phyloP scores from a whole-genome alignment of 129 eudicot species.

The Chrysanthemum makinoi region DNA sequence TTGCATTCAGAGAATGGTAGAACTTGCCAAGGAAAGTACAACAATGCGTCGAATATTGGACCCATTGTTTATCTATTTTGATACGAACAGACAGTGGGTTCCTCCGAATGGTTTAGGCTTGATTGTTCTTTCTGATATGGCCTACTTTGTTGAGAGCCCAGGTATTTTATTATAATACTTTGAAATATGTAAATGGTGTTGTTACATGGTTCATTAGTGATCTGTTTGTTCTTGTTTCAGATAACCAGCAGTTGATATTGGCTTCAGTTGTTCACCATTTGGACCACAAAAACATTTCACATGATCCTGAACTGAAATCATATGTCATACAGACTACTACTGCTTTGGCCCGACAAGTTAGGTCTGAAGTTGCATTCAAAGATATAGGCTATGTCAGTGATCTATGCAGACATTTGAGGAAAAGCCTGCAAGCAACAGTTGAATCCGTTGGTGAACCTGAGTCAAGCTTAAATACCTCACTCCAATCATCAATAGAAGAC shows the following conservation, averaged over 20 bases:
- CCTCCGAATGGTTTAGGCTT: conserved; percentile 65
- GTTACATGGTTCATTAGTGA: conserved; percentile 6
- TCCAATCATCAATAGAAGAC: conserved; percentile 79
- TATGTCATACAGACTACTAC: conserved; percentile 67
- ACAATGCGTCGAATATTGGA: conserved; percentile 84
- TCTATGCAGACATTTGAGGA: conserved; percentile 82
- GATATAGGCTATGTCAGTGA: conserved; percentile 83
- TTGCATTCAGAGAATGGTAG: conserved; percentile 83
- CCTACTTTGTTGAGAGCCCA: conserved; percentile 61
- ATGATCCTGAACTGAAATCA: conserved; percentile 73
- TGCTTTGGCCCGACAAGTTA: conserved; percentile 75
- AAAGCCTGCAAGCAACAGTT: conserved; percentile 90
- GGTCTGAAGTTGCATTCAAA: conserved; percentile 51
- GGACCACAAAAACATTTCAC: conserved; percentile 88
- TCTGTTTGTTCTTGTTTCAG: conserved; percentile 39
- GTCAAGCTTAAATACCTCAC: conserved; percentile 53
- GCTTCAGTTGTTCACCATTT: conserved; percentile 81
- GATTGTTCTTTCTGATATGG: conserved; percentile 79
- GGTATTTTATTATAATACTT: conserved; percentile 38
- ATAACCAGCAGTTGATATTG: conserved; percentile 59
- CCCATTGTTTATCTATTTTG: conserved; percentile 85
- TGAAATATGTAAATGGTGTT: neutral
- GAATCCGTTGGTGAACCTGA: conserved; percentile 67
- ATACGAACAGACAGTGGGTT: conserved; percentile 69
- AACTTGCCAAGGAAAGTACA: conserved; percentile 85